phyloP scores from a whole-genome alignment of 352 stramenopile species.

The Globisporangium sylvaticum region DNA sequence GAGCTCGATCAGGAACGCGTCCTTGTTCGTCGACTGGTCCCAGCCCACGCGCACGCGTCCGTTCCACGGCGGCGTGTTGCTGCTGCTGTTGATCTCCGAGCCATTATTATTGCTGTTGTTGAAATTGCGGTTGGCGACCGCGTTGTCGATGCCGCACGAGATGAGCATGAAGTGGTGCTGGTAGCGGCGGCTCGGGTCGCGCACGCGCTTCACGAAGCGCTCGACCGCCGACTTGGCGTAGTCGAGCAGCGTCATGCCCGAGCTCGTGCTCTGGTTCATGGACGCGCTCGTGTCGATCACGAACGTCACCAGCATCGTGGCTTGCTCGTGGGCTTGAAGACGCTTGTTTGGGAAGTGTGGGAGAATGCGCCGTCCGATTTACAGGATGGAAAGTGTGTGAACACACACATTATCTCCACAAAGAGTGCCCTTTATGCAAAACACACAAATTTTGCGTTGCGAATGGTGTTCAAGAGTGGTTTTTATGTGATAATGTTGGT shows the following conservation, averaged over 20 bases:
- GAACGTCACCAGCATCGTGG: conserved; percentile 84
- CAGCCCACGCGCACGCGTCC: conserved; percentile 79
- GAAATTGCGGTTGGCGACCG: conserved; percentile 18
- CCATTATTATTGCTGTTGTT: conserved; percentile 1
- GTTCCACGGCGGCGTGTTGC: conserved; percentile 30
- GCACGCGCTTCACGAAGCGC: conserved; percentile 85
- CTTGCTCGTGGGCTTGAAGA: not conserved
- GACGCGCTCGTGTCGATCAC: conserved; percentile 89
- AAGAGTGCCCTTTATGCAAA: no score
- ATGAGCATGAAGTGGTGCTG: conserved; percentile 89
- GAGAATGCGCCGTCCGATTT: no score
- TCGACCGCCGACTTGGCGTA: conserved; percentile 87
- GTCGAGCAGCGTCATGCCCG: conserved; percentile 86
- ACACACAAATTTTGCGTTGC: no score
- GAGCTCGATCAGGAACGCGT: conserved; percentile 74
- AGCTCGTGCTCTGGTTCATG: conserved; percentile 88
- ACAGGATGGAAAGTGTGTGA: no score
- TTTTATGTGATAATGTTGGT: no score
- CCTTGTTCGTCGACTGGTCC: conserved; percentile 85
- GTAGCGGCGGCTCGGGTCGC: conserved; percentile 75
- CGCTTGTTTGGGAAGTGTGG: not conserved
- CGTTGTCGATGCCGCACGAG: conserved; percentile 54
- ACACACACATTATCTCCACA: no score
- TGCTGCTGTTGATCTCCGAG: not conserved
- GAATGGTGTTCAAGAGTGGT: no score